Conservation (phyloP, 805 yeast genomes). For the Spathaspora hagerdaliae region DNA sequence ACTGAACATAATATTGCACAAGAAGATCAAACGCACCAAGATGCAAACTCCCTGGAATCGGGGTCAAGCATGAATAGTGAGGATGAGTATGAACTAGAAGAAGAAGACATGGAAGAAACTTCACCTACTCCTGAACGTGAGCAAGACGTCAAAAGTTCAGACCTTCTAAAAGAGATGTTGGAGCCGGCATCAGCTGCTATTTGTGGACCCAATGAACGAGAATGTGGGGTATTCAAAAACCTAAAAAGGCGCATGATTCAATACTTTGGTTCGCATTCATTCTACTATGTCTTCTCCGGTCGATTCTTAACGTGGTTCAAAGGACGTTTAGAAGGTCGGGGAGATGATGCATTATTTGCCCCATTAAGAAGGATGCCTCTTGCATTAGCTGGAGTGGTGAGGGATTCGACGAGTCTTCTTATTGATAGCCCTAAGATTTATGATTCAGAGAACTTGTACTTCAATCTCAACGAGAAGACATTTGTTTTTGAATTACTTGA, state of each 20-base stretch:
- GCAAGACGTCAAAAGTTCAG: constrained; percentile 3
- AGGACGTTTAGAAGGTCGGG: constrained; percentile 14
- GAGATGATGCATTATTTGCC: constrained; percentile 14
- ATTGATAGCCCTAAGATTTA: constrained; percentile 3
- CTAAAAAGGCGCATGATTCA: constrained; percentile 4
- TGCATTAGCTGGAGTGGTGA: constrained; percentile 14
- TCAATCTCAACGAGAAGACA: constrained; percentile 5
- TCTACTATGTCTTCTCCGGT: constrained; percentile 26
- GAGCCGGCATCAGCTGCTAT: constrained; percentile 1
- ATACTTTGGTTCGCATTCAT: constrained; percentile 20
- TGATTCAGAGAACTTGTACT: neutral
- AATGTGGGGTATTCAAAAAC: neutral
- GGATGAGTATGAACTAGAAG: neutral
- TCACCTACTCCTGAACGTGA: neutral
- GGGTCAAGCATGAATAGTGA: neutral
- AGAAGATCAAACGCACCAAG: neutral
- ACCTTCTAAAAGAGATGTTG: constrained; percentile 6
- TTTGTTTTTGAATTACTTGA: constrained; percentile 24
- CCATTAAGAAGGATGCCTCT: constrained; percentile 25
- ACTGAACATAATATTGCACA: neutral
- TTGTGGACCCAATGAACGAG: neutral
- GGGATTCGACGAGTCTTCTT: constrained; percentile 9
- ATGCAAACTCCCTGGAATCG: neutral
- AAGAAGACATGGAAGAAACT: neutral
- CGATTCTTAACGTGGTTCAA: constrained; percentile 26